phyloP scores from a whole-genome alignment of 495 filamentous ascomycete genomes.

The Bombardia bombarda region DNA sequence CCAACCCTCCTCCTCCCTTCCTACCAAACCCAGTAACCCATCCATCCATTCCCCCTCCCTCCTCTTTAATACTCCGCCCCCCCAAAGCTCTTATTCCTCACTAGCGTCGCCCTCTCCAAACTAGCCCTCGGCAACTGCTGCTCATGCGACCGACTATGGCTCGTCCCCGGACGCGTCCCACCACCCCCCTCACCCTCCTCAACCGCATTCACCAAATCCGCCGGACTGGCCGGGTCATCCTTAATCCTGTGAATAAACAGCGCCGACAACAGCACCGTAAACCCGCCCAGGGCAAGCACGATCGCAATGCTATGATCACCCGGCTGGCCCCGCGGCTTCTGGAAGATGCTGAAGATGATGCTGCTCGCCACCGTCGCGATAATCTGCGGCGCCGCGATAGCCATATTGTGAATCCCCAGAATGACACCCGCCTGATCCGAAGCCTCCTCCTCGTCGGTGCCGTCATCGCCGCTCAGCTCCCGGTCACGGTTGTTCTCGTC shows the following conservation, averaged over 20 bases:
- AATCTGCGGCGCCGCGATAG: constrained; percentile 80
- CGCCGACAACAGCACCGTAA: constrained; percentile 70
- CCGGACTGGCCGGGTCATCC: constrained; percentile 30
- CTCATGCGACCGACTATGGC: constrained; percentile 19
- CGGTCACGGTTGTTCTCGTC: constrained; percentile 20
- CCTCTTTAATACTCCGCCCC: constrained; percentile 32
- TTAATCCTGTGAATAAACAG: constrained; percentile 48
- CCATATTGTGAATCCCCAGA: constrained; percentile 86
- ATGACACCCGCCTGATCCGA: constrained; percentile 79
- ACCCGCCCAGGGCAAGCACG: constrained; percentile 72
- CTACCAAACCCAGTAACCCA: too few species aligned
- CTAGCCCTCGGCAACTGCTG: constrained; percentile 31
- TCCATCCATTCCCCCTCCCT: constrained; percentile 10
- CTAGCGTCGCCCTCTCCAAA: constrained; percentile 33
- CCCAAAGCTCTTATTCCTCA: constrained; percentile 38
- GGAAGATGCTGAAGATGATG: constrained; percentile 69
- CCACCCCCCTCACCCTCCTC: constrained; percentile 34
- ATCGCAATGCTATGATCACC: constrained; percentile 83
- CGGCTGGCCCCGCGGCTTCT: constrained; percentile 72
- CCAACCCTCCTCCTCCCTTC: too few species aligned
- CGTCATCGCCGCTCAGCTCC: constrained; percentile 20
- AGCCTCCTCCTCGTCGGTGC: constrained; percentile 37
- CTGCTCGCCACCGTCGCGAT: constrained; percentile 75
- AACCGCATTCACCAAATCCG: constrained; percentile 26
- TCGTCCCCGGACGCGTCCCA: constrained; percentile 11